A percentile compares a stretch with the other conserved stretches of the same genome.
Conservation (phyloP, 1,284 basidiomycete genomes). For the Fomes fomentarius region DNA sequence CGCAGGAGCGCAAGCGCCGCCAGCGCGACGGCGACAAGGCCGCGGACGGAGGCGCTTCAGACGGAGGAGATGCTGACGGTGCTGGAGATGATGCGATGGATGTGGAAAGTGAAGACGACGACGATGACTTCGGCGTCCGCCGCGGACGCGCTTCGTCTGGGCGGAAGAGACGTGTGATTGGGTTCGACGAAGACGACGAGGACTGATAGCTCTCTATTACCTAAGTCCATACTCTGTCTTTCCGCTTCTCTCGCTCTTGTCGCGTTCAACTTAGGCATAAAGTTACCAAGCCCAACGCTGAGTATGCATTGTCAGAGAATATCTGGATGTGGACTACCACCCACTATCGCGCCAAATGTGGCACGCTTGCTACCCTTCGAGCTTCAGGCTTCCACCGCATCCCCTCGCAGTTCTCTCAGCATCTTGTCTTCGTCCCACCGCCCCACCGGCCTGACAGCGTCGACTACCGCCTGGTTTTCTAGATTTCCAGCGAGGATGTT, state of each 20-base stretch:
- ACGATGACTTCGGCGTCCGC: constrained; percentile 66
- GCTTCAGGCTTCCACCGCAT: not conserved
- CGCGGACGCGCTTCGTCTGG: constrained; percentile 48
- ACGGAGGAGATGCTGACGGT: constrained; percentile 42
- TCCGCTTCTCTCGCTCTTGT: not conserved
- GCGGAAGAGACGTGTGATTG: constrained; percentile 59
- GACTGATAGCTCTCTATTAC: constrained; percentile 35
- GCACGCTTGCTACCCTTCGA: not conserved
- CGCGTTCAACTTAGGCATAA: no score
- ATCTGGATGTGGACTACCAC: not conserved
- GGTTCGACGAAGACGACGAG: constrained; percentile 65
- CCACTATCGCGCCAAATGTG: constrained; percentile 3
- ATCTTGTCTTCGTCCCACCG: constrained; percentile 58
- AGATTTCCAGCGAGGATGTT: constrained; percentile 77
- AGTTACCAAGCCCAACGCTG: no score
- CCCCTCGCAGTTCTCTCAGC: constrained; percentile 20
- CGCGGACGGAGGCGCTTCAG: constrained; percentile 32
- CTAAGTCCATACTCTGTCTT: not conserved
- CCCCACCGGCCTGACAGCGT: constrained; percentile 65
- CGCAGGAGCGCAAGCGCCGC: constrained; percentile 48
- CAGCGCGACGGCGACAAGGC: constrained; percentile 33
- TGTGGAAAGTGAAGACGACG: constrained; percentile 69
- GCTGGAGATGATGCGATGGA: constrained; percentile 61
- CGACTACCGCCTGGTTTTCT: constrained; percentile 81
- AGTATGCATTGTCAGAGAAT: not conserved